Conservation (phyloP, 495 filamentous ascomycete genomes). For the Rostrohypoxylon terebratum region DNA sequence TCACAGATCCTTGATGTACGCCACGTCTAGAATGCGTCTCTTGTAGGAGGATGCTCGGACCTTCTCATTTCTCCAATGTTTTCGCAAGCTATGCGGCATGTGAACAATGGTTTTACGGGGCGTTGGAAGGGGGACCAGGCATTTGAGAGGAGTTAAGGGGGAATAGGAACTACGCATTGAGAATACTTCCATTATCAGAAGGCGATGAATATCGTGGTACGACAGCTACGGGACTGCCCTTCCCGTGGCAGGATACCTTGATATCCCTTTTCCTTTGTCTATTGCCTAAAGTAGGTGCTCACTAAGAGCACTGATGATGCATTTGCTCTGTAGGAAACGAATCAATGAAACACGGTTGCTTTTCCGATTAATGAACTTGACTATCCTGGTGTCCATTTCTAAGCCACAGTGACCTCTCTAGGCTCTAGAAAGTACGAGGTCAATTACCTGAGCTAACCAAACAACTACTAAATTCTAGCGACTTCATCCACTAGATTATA, state of each 20-base stretch:
- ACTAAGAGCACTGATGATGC: conserved; percentile 24
- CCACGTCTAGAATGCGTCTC: conserved; percentile 23
- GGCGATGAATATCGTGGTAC: conserved; percentile 1
- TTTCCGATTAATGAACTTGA: conserved; percentile 17
- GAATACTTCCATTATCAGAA: conserved; percentile 11
- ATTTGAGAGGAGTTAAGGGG: conserved; percentile 43
- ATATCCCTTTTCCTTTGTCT: conserved; percentile 28
- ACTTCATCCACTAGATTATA: too few relatives aligned
- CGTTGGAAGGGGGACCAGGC: conserved; percentile 38
- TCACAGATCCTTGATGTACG: conserved; percentile 21
- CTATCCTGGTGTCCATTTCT: neutral
- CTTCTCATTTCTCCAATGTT: conserved; percentile 38
- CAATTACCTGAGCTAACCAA: too few relatives aligned
- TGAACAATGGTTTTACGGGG: conserved; percentile 37
- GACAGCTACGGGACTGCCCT: conserved; percentile 4
- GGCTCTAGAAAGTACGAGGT: too few relatives aligned
- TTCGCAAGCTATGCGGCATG: conserved; percentile 40
- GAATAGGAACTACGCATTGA: conserved; percentile 35
- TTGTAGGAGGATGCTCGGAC: conserved; percentile 16
- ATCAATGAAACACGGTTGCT: conserved; percentile 33
- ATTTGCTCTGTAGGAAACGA: conserved; percentile 28
- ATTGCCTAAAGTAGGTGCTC: conserved; percentile 24
- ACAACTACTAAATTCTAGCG: too few relatives aligned
- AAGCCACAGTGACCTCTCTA: neutral
- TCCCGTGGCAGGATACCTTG: neutral